A percentile compares a stretch with the other conserved stretches of the same genome.
Evolutionary conservation across 805 yeast genomes (phyloP).

Genomic region (Hanseniaspora lindneri): DNA sequence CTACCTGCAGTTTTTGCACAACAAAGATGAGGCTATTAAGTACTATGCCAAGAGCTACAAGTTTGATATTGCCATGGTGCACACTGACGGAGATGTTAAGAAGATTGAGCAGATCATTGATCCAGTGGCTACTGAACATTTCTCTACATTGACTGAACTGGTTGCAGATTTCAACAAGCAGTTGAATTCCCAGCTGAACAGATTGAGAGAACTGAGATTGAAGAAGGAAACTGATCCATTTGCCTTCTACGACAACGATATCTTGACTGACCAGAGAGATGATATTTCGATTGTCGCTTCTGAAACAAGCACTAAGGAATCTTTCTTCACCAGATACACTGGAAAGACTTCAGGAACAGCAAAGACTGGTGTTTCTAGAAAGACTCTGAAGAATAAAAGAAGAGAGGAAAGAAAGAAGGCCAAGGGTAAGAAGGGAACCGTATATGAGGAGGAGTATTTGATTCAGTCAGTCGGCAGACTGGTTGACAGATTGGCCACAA

Average conservation of each 20-base stretch:
- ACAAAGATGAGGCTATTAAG: constrained; percentile 50
- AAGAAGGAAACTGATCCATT: constrained; percentile 79
- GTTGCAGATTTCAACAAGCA: constrained; percentile 90
- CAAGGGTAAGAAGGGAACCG: constrained; percentile 93
- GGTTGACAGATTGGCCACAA: constrained; percentile 64
- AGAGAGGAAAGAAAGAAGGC: constrained; percentile 94
- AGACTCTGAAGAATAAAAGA: constrained; percentile 82
- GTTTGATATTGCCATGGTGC: constrained; percentile 60
- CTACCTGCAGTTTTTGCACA: constrained; percentile 47
- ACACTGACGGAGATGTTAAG: constrained; percentile 32
- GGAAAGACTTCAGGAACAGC: constrained; percentile 96
- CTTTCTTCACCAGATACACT: constrained; percentile 89
- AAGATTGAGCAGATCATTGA: constrained; percentile 52
- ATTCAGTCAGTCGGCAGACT: constrained; percentile 80
- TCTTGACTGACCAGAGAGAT: constrained; percentile 60
- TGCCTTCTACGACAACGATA: constrained; percentile 64
- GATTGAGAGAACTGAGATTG: constrained; percentile 72
- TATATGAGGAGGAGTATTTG: constrained; percentile 92
- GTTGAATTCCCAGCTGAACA: constrained; percentile 63
- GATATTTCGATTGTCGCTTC: constrained; percentile 91
- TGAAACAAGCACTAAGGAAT: constrained; percentile 82
- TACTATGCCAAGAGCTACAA: constrained; percentile 62
- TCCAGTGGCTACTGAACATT: constrained; percentile 71
- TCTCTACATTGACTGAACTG: constrained; percentile 74
- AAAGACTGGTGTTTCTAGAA: constrained; percentile 86